Conservation (phyloP, 805 yeast genomes). For the Vanderwaltozyma tropicalis region DNA sequence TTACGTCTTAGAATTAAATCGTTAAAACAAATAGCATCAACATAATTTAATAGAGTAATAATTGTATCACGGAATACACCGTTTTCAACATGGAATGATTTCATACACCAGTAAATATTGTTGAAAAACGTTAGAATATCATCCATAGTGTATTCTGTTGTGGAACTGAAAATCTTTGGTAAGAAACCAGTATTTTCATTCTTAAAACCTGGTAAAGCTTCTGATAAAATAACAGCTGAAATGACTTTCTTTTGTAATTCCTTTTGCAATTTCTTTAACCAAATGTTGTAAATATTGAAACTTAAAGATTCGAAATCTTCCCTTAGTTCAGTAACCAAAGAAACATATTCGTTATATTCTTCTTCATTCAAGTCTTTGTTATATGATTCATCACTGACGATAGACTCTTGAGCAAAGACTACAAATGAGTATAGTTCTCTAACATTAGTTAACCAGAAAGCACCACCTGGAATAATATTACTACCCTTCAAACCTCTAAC, state of each 20-base stretch:
- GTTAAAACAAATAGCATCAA: conserved; percentile 90
- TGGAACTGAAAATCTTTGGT: conserved; percentile 67
- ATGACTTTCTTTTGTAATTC: conserved; percentile 83
- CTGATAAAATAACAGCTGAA: conserved; percentile 91
- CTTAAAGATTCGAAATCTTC: conserved; percentile 90
- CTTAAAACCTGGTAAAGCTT: conserved; percentile 91
- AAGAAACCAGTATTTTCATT: conserved; percentile 72
- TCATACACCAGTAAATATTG: conserved; percentile 87
- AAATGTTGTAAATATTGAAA: conserved; percentile 87
- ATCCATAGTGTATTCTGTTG: conserved; percentile 81
- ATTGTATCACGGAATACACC: conserved; percentile 79
- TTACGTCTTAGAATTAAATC: conserved; percentile 90
- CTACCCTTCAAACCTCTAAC: conserved; percentile 76
- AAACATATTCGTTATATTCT: conserved; percentile 83
- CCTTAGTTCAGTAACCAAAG: conserved; percentile 80
- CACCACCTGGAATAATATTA: conserved; percentile 82
- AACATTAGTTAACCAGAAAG: conserved; percentile 94
- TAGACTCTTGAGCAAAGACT: conserved; percentile 86
- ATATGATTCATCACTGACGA: conserved; percentile 70
- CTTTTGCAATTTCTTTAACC: conserved; percentile 93
- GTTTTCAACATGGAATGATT: conserved; percentile 75
- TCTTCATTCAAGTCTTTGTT: conserved; percentile 77
- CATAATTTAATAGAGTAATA: conserved; percentile 69
- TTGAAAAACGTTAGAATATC: conserved; percentile 84
- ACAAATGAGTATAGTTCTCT: conserved; percentile 94